phyloP scores from a whole-genome alignment of 108 stramenopile species.

The Conticribra guillardii region DNA sequence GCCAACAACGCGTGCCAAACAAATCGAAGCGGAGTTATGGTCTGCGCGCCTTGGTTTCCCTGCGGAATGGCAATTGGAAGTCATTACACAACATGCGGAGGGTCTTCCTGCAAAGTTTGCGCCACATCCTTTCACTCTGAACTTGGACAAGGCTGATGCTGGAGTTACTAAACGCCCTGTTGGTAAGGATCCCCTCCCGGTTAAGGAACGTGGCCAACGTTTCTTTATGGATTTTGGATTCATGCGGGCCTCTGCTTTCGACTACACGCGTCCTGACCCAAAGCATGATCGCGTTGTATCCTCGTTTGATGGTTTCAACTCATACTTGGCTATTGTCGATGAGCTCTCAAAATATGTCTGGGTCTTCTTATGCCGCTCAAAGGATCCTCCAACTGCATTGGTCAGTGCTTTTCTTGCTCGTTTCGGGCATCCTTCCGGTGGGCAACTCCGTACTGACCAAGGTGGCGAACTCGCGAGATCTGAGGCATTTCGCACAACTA shows the following conservation, averaged over 20 bases:
- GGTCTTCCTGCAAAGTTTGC: conserved; percentile 14
- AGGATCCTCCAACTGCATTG: not conserved
- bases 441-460: not conserved
- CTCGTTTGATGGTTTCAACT: conserved; percentile 8
- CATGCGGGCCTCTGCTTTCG: conserved; percentile 7
- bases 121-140: conserved; percentile 4
- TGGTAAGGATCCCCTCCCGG: not conserved
- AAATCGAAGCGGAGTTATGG: conserved; percentile 15
- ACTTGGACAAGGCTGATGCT: conserved; percentile 7
- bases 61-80: too few species aligned
- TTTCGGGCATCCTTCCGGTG: conserved; percentile 4
- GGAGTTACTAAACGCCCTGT: conserved; percentile 3
- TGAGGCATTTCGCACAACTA: not conserved
- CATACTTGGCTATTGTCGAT: conserved; percentile 3
- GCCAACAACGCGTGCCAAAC: too few species aligned
- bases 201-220: not conserved
- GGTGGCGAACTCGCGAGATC: conserved; percentile 4
- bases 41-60: conserved; percentile 4
- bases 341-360: not conserved
- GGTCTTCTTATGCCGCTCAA: not conserved
- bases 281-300: conserved; percentile 2
- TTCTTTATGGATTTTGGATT: conserved; percentile 26
- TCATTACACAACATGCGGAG: not conserved
- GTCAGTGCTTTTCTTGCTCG: not conserved
- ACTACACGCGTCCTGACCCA: not conserved